Evolutionary conservation across 345 rosid genomes (phyloP).

Genomic region (Passiflora organensis): DNA sequence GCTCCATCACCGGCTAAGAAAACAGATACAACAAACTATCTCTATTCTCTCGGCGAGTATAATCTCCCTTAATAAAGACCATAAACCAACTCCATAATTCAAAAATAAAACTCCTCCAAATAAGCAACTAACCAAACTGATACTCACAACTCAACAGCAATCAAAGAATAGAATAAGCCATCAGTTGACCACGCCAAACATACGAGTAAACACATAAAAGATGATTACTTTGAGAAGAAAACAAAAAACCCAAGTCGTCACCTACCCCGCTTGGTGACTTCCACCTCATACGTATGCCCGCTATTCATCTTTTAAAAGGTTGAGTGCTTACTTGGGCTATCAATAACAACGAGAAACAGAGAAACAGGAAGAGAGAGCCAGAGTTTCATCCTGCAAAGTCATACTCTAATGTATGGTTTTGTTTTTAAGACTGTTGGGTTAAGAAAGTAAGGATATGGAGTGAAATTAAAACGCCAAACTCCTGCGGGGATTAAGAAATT

Average conservation of each 20-base stretch:
- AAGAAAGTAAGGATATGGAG: no score
- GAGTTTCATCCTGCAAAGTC: no score
- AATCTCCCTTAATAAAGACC: neutral
- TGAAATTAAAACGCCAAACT: no score
- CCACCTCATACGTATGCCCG: neutral
- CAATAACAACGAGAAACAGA: no score
- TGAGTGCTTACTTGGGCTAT: no score
- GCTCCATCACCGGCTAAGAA: conserved; percentile 8
- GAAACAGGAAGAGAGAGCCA: neutral
- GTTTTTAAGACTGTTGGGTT: no score
- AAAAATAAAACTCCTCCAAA: neutral
- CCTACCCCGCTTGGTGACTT: conserved; percentile 11
- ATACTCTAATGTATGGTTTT: no score
- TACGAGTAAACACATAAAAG: neutral
- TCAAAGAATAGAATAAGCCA: neutral
- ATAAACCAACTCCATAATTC: neutral
- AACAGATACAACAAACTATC: conserved; percentile 5
- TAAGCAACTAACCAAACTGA: neutral
- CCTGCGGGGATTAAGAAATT: no score
- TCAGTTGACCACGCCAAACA: neutral
- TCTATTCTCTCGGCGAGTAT: neutral
- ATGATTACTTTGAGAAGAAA: conserved; percentile 1
- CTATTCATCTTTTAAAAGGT: no score
- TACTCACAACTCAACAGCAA: neutral
- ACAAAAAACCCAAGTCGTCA: conserved; percentile 8